Conservation (phyloP, 768 basidiomycete genomes). For the Terana coerulea region DNA sequence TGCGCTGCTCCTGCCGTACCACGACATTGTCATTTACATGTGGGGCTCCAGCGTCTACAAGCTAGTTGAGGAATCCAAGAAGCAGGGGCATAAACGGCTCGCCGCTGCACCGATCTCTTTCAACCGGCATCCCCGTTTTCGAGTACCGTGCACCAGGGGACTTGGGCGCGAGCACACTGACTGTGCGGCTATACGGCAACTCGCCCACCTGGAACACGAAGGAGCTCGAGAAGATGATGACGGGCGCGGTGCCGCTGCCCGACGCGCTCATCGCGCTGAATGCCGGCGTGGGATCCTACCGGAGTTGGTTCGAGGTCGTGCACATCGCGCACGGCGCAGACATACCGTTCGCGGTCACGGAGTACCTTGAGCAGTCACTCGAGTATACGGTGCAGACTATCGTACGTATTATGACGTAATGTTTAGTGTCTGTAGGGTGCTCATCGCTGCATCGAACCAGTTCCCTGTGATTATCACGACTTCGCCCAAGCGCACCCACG, state of each 20-base stretch:
- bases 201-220: background rate
- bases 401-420: background rate
- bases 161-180: slow-evolving; percentile 12
- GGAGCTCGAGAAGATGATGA: background rate
- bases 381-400: background rate
- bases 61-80: slow-evolving; percentile 29
- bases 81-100: slow-evolving; percentile 23
- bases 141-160: slow-evolving; percentile 24
- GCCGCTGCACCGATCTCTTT: slow-evolving; percentile 31
- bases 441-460: background rate
- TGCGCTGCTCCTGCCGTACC: slow-evolving; percentile 40
- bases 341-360: slow-evolving; percentile 15
- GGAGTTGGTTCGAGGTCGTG: slow-evolving; percentile 34
- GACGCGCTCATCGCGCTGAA: slow-evolving; percentile 42
- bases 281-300: slow-evolving; percentile 35
- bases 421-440: background rate
- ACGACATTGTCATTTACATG: slow-evolving; percentile 39
- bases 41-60: slow-evolving; percentile 33
- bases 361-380: slow-evolving; percentile 8
- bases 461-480: background rate
- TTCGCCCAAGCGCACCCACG: background rate
- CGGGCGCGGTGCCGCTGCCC: slow-evolving; percentile 16
- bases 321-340: background rate
- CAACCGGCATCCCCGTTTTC: slow-evolving; percentile 23
- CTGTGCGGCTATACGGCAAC: background rate